phyloP scores from a whole-genome alignment of 108 stramenopile species.

The Seminavis robusta region DNA sequence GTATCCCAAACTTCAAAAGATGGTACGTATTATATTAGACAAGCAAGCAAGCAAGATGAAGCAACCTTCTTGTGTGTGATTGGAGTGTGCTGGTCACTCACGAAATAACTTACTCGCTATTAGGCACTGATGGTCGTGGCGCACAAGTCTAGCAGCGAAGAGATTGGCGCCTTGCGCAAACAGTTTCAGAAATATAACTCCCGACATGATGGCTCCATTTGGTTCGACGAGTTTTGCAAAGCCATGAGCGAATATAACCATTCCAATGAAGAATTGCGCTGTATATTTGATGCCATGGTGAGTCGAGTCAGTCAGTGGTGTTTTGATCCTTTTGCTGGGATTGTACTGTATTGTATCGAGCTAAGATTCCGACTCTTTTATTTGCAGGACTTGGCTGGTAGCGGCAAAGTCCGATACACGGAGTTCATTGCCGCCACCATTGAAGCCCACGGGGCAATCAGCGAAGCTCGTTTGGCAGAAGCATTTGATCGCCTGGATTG shows the following conservation, averaged over 20 bases:
- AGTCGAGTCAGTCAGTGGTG: neutral
- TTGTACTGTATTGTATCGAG: neutral
- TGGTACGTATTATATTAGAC: slow-evolving; percentile 17
- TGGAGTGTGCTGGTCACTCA: no score
- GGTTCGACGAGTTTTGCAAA: slow-evolving; percentile 62
- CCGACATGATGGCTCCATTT: slow-evolving; percentile 48
- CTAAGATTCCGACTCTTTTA: neutral
- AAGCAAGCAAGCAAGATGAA: no score
- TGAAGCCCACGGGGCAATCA: slow-evolving; percentile 58
- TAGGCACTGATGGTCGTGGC: slow-evolving; percentile 68
- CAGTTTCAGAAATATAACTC: slow-evolving; percentile 54
- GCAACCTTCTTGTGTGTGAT: no score
- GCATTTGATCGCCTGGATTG: slow-evolving; percentile 82
- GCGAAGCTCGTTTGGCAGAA: slow-evolving; percentile 58
- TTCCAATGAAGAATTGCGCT: slow-evolving; percentile 63
- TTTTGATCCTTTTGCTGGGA: neutral
- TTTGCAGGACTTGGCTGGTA: slow-evolving; percentile 59
- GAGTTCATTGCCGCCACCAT: slow-evolving; percentile 88
- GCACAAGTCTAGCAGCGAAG: slow-evolving; percentile 55
- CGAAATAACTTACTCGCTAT: no score
- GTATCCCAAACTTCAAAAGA: slow-evolving; percentile 45
- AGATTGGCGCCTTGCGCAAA: slow-evolving; percentile 52
- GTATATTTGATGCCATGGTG: slow-evolving; percentile 60
- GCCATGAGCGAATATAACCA: slow-evolving; percentile 55
- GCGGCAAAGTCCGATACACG: slow-evolving; percentile 47